A percentile compares a stretch with the other conserved stretches of the same genome.
Evolutionary conservation across 2,329 filamentous ascomycete genomes (phyloP).

Genomic region (Bipolaris sorokiniana): DNA sequence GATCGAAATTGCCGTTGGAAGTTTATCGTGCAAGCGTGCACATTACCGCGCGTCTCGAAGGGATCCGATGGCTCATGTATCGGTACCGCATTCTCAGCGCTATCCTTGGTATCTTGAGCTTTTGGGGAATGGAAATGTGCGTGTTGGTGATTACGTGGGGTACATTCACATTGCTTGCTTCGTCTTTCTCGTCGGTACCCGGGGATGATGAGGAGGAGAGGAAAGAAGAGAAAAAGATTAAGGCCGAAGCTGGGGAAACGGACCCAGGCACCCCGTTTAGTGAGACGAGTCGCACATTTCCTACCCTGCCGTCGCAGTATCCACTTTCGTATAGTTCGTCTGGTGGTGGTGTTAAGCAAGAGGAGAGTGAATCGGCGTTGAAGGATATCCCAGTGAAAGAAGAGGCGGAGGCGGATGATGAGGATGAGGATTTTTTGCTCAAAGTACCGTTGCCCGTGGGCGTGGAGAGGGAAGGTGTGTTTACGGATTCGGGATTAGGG

Average conservation of each 20-base stretch:
- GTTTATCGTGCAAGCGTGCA: conserved; percentile 73
- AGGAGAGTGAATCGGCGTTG: conserved; percentile 4
- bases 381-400: conserved; percentile 32
- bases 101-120: conserved; percentile 69
- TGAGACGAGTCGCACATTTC: conserved; percentile 57
- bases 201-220: not conserved
- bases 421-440: conserved; percentile 53
- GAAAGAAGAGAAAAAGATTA: conserved; percentile 13
- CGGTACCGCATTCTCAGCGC: conserved; percentile 76
- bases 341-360: not conserved
- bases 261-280: conserved; percentile 44
- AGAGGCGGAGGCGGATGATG: conserved; percentile 53
- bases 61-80: conserved; percentile 79
- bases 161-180: conserved; percentile 55
- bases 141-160: conserved; percentile 72
- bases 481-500: conserved; percentile 55
- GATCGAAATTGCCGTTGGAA: conserved; percentile 72
- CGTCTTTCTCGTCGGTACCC: not conserved
- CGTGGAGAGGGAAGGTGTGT: conserved; percentile 16
- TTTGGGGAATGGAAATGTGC: conserved; percentile 78
- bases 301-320: conserved; percentile 53
- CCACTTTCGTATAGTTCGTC: conserved; percentile 48
- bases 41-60: conserved; percentile 76
- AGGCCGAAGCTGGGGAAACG: conserved; percentile 16
- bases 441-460: conserved; percentile 34